Base-by-base conservation (phyloP, 108 stramenopile species). In the Craspedostauros australis region DNA sequence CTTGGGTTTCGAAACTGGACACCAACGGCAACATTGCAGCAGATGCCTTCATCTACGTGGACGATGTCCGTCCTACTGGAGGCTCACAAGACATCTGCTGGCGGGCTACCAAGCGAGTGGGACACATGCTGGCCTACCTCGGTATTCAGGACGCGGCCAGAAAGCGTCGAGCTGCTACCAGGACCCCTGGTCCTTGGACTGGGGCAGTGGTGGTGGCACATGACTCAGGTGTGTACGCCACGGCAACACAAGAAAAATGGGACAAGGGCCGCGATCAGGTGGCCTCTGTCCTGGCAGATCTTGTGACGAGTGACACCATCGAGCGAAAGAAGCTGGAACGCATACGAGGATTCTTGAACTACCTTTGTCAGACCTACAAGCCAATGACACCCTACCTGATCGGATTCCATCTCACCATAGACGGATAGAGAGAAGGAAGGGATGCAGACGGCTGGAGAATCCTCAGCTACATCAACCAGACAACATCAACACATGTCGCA, bases 131-230 rank as follows among this genome's bases (percentile, higher is more conserved):
- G 30, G 25, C 39, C 8, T 60, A 66, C 15, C 32, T 80, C n/a
- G 75, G 75, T 5, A 52, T 76, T 5, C 79, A 80, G 44, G 75
- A 80, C 32, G 79, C 75, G 0, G 21, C 64, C 11, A 26, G 72
- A 20, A 80, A 80, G 31, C 31, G 68, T 1, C 2, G 62, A 4
- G 7, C 9, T n/a, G 15, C 45, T 11, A 21, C 54, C 7, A 42
- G 64, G 26, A 33, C 22, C 0, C 72, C 72, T 0, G 62, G 75
- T 2, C 70, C 73, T 21, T 81, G 80, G 76, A 76, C 73, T 20
- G 75, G 68, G n/a, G 28, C 57, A 8, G 54, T 64, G 30, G 50
- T 71, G 18, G 29, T 27, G 5, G 37, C 62, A 24, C 41, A 21
- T 7, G 24, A 39, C 7, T 54, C 50, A 21, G 59, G 30, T 11